These are phyloP conservation scores for Salix caprea DNA, from an alignment of 345 rosid species.

Conservation along the genomic window DNA sequence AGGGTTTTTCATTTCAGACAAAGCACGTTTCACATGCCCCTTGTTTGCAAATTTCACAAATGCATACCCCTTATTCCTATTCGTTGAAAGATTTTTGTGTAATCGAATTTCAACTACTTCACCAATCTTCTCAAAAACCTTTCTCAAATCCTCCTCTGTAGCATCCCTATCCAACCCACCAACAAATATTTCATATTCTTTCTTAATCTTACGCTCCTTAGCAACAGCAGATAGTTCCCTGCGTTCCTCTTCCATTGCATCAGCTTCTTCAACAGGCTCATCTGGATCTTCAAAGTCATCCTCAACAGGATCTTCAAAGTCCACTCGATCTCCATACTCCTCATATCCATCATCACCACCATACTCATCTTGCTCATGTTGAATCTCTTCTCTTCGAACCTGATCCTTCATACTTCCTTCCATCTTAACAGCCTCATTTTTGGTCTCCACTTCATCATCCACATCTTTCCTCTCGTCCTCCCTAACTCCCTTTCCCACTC, in stretches of 20 bases:
- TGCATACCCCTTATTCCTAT: conserved; percentile 60
- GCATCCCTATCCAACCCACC: conserved; percentile 61
- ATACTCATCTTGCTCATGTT: conserved; percentile 26
- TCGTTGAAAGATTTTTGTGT: conserved; percentile 40
- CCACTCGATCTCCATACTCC: conserved; percentile 56
- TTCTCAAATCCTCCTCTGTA: conserved; percentile 51
- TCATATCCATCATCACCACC: conserved; percentile 43
- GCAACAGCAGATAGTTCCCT: conserved; percentile 44
- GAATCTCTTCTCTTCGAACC: conserved; percentile 21
- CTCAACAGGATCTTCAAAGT: conserved; percentile 50
- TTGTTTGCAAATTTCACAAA: conserved; percentile 56
- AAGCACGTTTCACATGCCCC: conserved; percentile 51
- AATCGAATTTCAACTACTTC: conserved; percentile 53
- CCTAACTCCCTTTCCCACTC: neutral
- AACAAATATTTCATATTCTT: conserved; percentile 57
- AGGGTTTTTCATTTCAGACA: conserved; percentile 63
- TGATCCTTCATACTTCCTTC: conserved; percentile 17
- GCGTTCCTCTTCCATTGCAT: conserved; percentile 44
- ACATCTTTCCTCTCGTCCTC: conserved; percentile 9
- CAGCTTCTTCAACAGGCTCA: conserved; percentile 40
- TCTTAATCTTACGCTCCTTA: conserved; percentile 48
- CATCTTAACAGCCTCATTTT: conserved; percentile 4
- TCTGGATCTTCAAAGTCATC: conserved; percentile 48
- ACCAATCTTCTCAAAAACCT: conserved; percentile 54
- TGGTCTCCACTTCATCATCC: conserved; percentile 13